Evolutionary conservation across 2,329 filamentous ascomycete genomes (phyloP).

Genomic region (Chlorencoelia australis): DNA sequence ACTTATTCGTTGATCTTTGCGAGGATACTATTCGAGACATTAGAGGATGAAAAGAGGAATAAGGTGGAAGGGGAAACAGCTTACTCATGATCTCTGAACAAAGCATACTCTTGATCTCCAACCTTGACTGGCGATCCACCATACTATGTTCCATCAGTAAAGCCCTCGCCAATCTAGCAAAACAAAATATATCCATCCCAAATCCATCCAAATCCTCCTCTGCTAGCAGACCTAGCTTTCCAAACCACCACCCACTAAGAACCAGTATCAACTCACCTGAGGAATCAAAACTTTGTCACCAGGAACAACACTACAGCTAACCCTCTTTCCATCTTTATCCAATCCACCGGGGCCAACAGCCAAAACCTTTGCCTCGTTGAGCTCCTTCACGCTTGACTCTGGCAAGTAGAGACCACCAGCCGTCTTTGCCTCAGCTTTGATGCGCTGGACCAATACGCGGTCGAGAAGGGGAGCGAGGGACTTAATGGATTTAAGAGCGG

Average conservation of each 20-base stretch:
- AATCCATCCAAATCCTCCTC: slow-evolving; percentile 1
- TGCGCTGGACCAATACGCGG: slow-evolving; percentile 93
- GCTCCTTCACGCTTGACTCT: slow-evolving; percentile 92
- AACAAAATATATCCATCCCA: neutral
- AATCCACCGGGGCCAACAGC: slow-evolving; percentile 85
- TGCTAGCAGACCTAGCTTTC: slow-evolving; percentile 1
- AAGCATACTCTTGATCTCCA: slow-evolving; percentile 88
- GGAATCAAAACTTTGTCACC: slow-evolving; percentile 96
- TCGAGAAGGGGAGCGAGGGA: slow-evolving; percentile 91
- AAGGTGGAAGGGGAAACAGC: slow-evolving; percentile 31
- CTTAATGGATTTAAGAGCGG: slow-evolving; percentile 88
- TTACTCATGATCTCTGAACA: slow-evolving; percentile 98
- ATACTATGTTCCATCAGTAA: slow-evolving; percentile 47
- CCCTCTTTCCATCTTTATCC: slow-evolving; percentile 80
- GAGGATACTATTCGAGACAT: slow-evolving; percentile 61
- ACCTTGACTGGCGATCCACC: slow-evolving; percentile 95
- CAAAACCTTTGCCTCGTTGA: slow-evolving; percentile 94
- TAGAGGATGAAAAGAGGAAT: neutral
- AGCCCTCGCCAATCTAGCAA: neutral
- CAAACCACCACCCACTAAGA: neutral
- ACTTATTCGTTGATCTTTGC: slow-evolving; percentile 98
- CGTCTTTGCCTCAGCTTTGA: slow-evolving; percentile 96
- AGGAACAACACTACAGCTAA: slow-evolving; percentile 69
- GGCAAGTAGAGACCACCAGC: slow-evolving; percentile 96
- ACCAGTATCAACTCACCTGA: slow-evolving; percentile 50